Evolutionary conservation across 148 eudicot genomes (phyloP), one percentile per base, ranked within the genome.

Genomic region (Silene uniflora): DNA sequence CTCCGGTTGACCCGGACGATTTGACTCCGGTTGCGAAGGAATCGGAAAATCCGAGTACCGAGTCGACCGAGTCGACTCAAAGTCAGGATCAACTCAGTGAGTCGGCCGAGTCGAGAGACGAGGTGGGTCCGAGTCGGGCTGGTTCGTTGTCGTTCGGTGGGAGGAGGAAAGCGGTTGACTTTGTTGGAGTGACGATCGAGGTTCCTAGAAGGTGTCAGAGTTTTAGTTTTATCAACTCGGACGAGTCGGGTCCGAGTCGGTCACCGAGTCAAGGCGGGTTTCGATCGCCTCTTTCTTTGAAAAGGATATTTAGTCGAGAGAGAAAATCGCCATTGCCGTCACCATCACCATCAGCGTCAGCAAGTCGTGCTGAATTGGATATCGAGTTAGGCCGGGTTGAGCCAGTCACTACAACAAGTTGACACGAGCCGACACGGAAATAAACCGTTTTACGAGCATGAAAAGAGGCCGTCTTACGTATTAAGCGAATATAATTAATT

Each of bases 231-330:
- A 18, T 62, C 0, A 81, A 75, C 75, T 79, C 76, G 71, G 79
- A 62, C 62, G 97, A 87, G 74, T 83, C 80, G 25, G 76, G 81
- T 18, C 69, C 74, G 87, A 83, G 89, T 82, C 89, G 91, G 11
- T 86, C 91, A 0, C 84, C 87, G 62, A 68, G 85, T 80, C 86
- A 80, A 8, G 80, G 79, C 6, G 80, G 79, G 59, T 81, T 80
- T 17, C 86, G 58, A 25, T 89, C 94, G 5, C 97, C 97, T 18
- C 54, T 80, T 19, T 93, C 96, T 62, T 49, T 91, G 32, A 93
- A 70, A 78, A 81, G 93, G 55, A 86, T 94, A 0, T 78, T 90
- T 18, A 94, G 93, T 46, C 70, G 93, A 76, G 87, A 85, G 12
- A 85, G 77, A 44, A 84, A 46, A 62, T 76, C 89, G 16, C 78